These are phyloP conservation scores for Lepiota brunneoincarnata DNA, from an alignment of 768 basidiomycete genomes.

Conservation along the genomic window DNA sequence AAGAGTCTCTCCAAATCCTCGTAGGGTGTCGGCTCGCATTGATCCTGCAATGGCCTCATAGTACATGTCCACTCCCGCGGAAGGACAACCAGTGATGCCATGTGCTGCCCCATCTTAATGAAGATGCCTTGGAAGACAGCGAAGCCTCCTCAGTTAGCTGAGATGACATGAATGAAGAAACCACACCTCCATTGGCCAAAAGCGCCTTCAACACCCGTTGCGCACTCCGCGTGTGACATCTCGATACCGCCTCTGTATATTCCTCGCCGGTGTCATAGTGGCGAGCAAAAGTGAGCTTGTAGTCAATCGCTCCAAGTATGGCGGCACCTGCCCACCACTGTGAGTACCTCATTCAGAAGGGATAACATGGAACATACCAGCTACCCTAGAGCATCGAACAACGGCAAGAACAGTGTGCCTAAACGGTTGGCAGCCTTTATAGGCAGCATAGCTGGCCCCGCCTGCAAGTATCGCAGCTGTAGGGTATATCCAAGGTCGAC, in stretches of 20 bases:
- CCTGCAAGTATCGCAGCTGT: slow-evolving; percentile 33
- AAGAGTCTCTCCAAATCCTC: slow-evolving; percentile 77
- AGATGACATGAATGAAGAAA: neutral
- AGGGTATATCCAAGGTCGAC: slow-evolving; percentile 34
- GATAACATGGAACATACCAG: slow-evolving; percentile 39
- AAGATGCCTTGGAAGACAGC: slow-evolving; percentile 55
- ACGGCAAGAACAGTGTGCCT: slow-evolving; percentile 73
- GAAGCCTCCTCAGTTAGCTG: neutral
- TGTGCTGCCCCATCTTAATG: slow-evolving; percentile 89
- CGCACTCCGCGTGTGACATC: slow-evolving; percentile 85
- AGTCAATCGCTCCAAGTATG: slow-evolving; percentile 62
- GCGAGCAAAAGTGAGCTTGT: slow-evolving; percentile 64
- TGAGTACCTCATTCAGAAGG: neutral
- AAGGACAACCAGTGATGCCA: slow-evolving; percentile 60
- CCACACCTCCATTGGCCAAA: slow-evolving; percentile 80
- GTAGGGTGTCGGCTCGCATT: slow-evolving; percentile 86
- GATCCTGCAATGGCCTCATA: slow-evolving; percentile 75
- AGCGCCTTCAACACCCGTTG: slow-evolving; percentile 77
- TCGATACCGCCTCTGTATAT: slow-evolving; percentile 54
- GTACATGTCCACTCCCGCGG: slow-evolving; percentile 52
- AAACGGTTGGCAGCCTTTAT: slow-evolving; percentile 69
- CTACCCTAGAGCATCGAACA: slow-evolving; percentile 78
- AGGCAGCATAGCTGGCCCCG: slow-evolving; percentile 44
- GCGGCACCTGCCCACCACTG: slow-evolving; percentile 48
- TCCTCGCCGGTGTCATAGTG: slow-evolving; percentile 50